Evolutionary conservation across 1,284 basidiomycete species (phyloP).

Genomic region (Cryptococcus amylolentus): DNA sequence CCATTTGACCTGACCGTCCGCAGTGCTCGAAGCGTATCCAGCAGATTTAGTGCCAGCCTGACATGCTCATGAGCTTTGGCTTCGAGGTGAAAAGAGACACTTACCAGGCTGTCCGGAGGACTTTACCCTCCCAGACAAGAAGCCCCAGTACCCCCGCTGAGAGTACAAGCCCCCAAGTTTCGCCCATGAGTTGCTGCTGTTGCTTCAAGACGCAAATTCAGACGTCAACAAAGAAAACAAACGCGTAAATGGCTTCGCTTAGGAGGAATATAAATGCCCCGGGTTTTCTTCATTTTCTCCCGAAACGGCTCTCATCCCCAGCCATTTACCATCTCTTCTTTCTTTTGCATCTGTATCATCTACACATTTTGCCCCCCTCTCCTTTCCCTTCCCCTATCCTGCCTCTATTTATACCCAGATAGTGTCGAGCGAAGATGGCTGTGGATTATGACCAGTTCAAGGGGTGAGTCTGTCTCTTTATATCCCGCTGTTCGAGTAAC

Average conservation of each 20-base stretch:
- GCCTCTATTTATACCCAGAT: not conserved
- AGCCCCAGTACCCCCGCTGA: conserved; percentile 11
- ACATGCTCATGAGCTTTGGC: not conserved
- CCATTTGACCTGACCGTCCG: conserved; percentile 29
- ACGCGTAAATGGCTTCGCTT: conserved; percentile 4
- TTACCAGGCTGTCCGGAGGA: conserved; percentile 16
- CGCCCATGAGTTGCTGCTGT: not conserved
- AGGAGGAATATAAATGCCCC: not conserved
- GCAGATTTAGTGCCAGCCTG: conserved; percentile 28
- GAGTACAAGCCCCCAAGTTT: not conserved
- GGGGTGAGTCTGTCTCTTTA: conserved; percentile 24
- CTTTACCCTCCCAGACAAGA: conserved; percentile 12
- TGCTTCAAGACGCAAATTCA: not conserved
- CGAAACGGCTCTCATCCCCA: conserved; percentile 4
- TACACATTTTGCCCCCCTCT: not conserved
- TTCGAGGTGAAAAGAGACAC: not conserved
- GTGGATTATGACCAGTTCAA: conserved; percentile 45
- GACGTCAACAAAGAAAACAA: conserved; percentile 4
- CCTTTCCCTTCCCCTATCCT: conserved; percentile 2
- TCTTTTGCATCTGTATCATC: not conserved
- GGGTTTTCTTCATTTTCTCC: conserved; percentile 8
- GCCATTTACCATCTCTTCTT: not conserved
- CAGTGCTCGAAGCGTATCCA: conserved; percentile 37
- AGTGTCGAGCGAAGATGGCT: conserved; percentile 14
- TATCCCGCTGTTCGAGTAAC: not conserved